A percentile compares a stretch with the other conserved stretches of the same genome.
Evolutionary conservation across 169 alveolate species (phyloP).

Genomic region (Babesia ovata): DNA sequence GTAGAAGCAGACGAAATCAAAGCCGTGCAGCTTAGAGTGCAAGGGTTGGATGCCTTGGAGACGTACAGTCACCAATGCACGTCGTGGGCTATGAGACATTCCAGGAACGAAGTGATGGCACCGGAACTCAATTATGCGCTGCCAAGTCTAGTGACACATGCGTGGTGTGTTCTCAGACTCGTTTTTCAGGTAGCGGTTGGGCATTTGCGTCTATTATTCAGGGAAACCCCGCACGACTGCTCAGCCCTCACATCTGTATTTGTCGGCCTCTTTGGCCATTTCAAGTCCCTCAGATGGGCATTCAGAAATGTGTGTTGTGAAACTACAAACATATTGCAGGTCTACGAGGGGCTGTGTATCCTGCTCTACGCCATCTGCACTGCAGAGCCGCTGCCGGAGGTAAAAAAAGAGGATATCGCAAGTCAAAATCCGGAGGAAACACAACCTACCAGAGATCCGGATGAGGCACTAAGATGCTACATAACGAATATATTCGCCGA

Average conservation of each 20-base stretch:
- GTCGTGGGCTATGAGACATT: background rate
- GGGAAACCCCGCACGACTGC: background rate
- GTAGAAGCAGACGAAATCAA: background rate
- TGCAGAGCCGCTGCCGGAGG: background rate
- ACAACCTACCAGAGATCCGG: background rate
- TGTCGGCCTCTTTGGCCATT: conserved; percentile 7
- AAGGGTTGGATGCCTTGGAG: conserved; percentile 28
- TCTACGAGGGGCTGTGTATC: conserved; percentile 27
- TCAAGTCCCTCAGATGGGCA: conserved; percentile 17
- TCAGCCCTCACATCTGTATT: background rate
- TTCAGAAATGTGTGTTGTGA: conserved; percentile 19
- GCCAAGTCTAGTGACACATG: conserved; percentile 15
- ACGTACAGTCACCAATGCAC: conserved; percentile 15
- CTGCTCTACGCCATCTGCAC: conserved; percentile 20
- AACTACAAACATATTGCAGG: background rate
- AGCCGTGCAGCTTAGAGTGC: conserved; percentile 12
- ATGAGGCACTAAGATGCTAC: conserved; percentile 3
- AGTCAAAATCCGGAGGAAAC: background rate
- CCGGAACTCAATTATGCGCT: background rate
- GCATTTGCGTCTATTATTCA: background rate
- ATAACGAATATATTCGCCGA: background rate
- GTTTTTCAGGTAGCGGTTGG: conserved; percentile 17
- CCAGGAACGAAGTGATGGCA: conserved; percentile 14
- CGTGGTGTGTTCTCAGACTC: conserved; percentile 15
- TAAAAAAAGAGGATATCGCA: background rate